Evolutionary conservation across 1,284 basidiomycete species (phyloP).

Genomic region (Irpex rosettiformis): DNA sequence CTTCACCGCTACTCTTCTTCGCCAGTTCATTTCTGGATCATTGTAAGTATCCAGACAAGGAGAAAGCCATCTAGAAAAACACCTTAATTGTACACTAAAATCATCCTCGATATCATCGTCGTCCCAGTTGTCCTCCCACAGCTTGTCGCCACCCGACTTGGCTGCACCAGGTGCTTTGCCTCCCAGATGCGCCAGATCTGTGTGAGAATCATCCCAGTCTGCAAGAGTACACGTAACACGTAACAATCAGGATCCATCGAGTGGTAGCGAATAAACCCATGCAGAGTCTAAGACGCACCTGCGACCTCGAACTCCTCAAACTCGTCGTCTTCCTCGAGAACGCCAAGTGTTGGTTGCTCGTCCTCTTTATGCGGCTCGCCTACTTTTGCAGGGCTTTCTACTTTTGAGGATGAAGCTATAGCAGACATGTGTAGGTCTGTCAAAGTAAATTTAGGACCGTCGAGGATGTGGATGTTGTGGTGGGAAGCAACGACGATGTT

Average conservation of each 20-base stretch:
- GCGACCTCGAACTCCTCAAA: slow-evolving; percentile 78
- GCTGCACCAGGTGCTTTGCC: slow-evolving; percentile 70
- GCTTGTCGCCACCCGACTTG: slow-evolving; percentile 74
- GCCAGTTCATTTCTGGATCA: slow-evolving; percentile 56
- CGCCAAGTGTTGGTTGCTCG: slow-evolving; percentile 54
- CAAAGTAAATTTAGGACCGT: neutral
- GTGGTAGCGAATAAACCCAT: neutral
- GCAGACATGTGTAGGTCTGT: slow-evolving; percentile 24
- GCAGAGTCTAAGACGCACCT: slow-evolving; percentile 39
- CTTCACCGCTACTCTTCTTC: slow-evolving; percentile 41
- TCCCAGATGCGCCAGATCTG: slow-evolving; percentile 73
- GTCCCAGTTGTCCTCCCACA: slow-evolving; percentile 99
- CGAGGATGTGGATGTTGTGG: slow-evolving; percentile 5
- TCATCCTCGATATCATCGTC: slow-evolving; percentile 98
- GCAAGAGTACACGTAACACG: slow-evolving; percentile 2
- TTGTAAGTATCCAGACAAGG: neutral
- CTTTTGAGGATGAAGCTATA: slow-evolving; percentile 36
- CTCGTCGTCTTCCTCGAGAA: slow-evolving; percentile 82
- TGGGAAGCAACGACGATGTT: neutral
- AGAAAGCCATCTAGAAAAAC: no score
- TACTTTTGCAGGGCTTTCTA: slow-evolving; percentile 28
- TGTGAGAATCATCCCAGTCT: slow-evolving; percentile 88
- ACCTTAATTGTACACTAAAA: slow-evolving; percentile 95
- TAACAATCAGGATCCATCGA: neutral
- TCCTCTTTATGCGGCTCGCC: slow-evolving; percentile 39